Base-by-base conservation (phyloP, 345 rosid species). In the Gossypium anomalum region DNA sequence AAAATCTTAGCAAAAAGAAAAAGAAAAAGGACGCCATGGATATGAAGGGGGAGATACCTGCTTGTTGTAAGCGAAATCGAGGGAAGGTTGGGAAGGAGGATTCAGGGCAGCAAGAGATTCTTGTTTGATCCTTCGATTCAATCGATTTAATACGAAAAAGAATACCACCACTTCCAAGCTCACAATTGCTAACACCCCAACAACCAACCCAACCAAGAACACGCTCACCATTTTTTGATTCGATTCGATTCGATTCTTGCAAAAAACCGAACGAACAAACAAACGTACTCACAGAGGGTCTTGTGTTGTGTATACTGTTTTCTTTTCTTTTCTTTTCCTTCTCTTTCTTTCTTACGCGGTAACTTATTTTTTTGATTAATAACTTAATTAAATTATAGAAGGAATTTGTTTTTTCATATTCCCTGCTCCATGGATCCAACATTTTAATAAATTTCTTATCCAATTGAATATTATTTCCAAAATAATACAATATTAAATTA, bases 151-250 rank as follows among this genome's bases (percentile, higher is more conserved):
- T 13, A 89, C 7, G 58, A 74, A 81, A 77, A 79, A 52, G n/a
- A 84, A 23, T 7, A 48, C 87, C 10, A 57, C 69, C 25, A 78
- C 85, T 80, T 87, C 83, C 14, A 71, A 71, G 19, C 79, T 70
- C 1, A 83, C 22, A 67, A 86, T 73, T 51, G 77, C 78, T 1
- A 87, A 43, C 23, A 78, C 78, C 47, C 93, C 93, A 2, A 85
- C 70, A 47, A 89, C 13, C 60, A 84, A 82, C 5, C 93, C 93
- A 51, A 57, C 49, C 0, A 85, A 45, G 64, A 88, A 88, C 45
- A 69, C 75, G 12, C 75, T 76, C 27, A 76, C 47, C 70, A 79
- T 66, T 55, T 20, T 43, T 47, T 2, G 38, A 65, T 60, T 29
- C 34, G 34, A 53, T 60, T 27, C 29, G 29, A 27, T 27, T 51